Conservation (phyloP, 352 stramenopile species). For the Peronospora belbahrii region DNA sequence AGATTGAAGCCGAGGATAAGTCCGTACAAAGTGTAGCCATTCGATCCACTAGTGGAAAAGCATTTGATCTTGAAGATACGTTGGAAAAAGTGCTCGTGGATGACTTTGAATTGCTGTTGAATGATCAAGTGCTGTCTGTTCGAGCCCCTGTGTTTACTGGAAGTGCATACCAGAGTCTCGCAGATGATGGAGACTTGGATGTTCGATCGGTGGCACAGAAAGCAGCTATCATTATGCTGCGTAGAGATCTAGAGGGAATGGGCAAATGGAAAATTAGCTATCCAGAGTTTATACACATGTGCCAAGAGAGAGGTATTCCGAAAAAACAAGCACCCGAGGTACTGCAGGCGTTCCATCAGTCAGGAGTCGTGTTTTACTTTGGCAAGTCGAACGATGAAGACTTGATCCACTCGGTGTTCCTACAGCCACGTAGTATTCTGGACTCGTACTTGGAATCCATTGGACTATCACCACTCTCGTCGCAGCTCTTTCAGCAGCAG, state of each 20-base stretch:
- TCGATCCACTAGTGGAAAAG: conserved; percentile 45
- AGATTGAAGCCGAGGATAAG: conserved; percentile 73
- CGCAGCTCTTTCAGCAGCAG: conserved; percentile 59
- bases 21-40: conserved; percentile 63
- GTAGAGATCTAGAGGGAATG: conserved; percentile 58
- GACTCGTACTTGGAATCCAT: conserved; percentile 76
- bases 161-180: conserved; percentile 62
- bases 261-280: conserved; percentile 76
- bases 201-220: conserved; percentile 74
- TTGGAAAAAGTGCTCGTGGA: conserved; percentile 64
- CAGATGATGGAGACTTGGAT: conserved; percentile 71
- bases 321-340: conserved; percentile 79
- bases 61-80: conserved; percentile 54
- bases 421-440: conserved; percentile 71
- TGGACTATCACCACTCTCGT: conserved; percentile 56
- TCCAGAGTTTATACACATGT: conserved; percentile 61
- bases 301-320: conserved; percentile 61
- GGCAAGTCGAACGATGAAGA: conserved; percentile 67
- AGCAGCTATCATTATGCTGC: conserved; percentile 67
- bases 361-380: conserved; percentile 75
- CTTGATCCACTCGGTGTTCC: conserved; percentile 65
- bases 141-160: conserved; percentile 63
- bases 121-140: conserved; percentile 68
- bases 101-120: conserved; percentile 78
- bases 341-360: conserved; percentile 67